These are phyloP conservation scores for Gossypium sturtianum DNA, from an alignment of 345 rosid species.

Conservation along the genomic window DNA sequence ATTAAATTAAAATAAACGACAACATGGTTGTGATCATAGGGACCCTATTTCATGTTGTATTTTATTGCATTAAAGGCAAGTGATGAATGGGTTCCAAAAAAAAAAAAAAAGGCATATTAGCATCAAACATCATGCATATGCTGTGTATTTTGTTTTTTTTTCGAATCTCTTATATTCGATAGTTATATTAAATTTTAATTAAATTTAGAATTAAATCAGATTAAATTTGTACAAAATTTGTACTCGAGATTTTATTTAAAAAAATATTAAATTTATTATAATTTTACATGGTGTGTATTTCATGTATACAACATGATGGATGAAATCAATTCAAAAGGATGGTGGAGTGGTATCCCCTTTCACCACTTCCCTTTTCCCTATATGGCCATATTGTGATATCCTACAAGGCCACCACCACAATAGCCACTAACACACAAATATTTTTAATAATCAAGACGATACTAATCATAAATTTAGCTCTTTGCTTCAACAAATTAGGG, in stretches of 20 bases:
- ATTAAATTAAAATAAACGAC: not conserved
- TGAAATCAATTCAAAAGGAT: not conserved
- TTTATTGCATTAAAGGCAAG: not conserved
- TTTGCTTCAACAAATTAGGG: not conserved
- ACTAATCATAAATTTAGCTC: not conserved
- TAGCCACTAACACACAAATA: not conserved
- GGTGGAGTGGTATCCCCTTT: not conserved
- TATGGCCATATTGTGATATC: not conserved
- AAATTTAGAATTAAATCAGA: no score
- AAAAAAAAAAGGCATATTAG: not conserved
- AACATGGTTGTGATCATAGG: not conserved
- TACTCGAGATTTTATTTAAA: no score
- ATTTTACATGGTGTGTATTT: not conserved
- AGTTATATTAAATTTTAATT: no score
- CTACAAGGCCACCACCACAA: not conserved
- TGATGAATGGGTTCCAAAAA: not conserved
- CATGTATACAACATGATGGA: not conserved
- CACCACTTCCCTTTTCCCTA: not conserved
- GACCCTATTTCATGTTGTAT: not conserved
- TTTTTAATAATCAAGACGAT: not conserved
- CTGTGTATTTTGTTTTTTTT: not conserved
- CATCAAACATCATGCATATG: not conserved
- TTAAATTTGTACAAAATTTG: no score
- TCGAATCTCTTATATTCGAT: fast-evolving
- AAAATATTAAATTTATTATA: no score